Evolutionary conservation across 345 rosid species (phyloP), one percentile per base, ranked within the genome.

Genomic region (Acer saccharum): DNA sequence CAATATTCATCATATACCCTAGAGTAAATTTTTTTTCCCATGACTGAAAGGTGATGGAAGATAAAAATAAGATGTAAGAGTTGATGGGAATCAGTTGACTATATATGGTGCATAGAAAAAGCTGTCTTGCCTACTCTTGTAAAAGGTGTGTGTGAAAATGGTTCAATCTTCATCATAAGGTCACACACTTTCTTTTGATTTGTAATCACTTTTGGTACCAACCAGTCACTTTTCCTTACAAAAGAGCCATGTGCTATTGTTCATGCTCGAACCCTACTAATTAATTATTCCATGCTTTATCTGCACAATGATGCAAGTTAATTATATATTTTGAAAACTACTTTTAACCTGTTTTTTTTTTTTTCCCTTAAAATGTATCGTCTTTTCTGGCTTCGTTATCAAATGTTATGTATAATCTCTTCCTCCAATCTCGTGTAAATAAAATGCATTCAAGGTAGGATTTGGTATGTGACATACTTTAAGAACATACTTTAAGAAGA

Each of bases 221-320:
- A 69, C 74, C 69, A n/a, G 25, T 66, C 27, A 75, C 79, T 76
- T 87, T 87, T 66, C 44, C 76, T 63, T 29, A 21, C 13, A 18
- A 78, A 65, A 63, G 35, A 83, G 69, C 82, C 86, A 87, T 85
- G 86, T 87, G 88, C 88, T 54, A 54, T 54, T 54, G 58, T 54
- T 0, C 58, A 35, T 75, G 61, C 50, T 76, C 79, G 39, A 75
- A 63, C 83, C 79, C 81, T 64, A 74, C 78, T 71, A 75, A 82
- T 82, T 71, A 75, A 82, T 82, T 60, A 84, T 78, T 68, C 81
- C 76, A 67, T 27, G 79, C 85, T 35, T 83, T 80, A 66, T 76
- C 83, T 60, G 69, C 10, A 65, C 70, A 71, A 82, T 78, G 57
- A 79, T 81, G 70, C 69, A 43, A 55, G 57, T 76, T 35, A 35